Base-by-base conservation (phyloP, 1,139 yeast genomes). In the Hyphopichia pseudoburtonii region DNA sequence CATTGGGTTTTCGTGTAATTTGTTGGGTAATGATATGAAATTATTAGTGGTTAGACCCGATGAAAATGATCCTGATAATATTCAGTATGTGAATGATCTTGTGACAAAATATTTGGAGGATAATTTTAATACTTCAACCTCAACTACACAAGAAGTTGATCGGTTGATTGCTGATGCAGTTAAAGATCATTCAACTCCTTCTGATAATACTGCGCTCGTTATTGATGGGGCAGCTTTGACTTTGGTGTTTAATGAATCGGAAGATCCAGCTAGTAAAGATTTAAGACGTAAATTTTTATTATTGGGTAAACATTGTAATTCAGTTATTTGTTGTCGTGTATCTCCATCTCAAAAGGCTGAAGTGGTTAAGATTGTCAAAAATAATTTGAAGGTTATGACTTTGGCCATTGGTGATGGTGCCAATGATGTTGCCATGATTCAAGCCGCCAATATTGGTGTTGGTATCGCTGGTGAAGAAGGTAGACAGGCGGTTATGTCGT, bases 1-100 rank as follows among this genome's bases (percentile, higher is more conserved):
- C 56, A 92, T 92, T 68, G 98, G 98, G 4, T 92, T 88, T 57
- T 88, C 97, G 10, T 92, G 97, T 72, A 92, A 92, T 53, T 69
- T 92, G 46, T 72, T 92, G 45, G 88, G 86, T 45, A 87, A 79
- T 50, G 86, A 82, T 28, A 92, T 92, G 98, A 85, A 87, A 51
- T 68, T 92, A 38, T 64, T 92, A 42, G 88, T 90, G 14, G 74
- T 90, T 12, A 62, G 75, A 40, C 72, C 78, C 4, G 68, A 64
- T 28, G 63, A 54, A 31, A 40, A 48, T 7, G 54, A 60, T 37
- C 44, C 51, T 30, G 60, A 53, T 1, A 55, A 57, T 43, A 44
- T 54, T 17, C 60, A 48, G 19, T 47, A 62, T 36, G 49, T 73
- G 34, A 68, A 68, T 38, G 47, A 46, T 3, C 54, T 71, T 37